Base-by-base conservation (phyloP, 768 basidiomycete species). In the Suillus bovinus region DNA sequence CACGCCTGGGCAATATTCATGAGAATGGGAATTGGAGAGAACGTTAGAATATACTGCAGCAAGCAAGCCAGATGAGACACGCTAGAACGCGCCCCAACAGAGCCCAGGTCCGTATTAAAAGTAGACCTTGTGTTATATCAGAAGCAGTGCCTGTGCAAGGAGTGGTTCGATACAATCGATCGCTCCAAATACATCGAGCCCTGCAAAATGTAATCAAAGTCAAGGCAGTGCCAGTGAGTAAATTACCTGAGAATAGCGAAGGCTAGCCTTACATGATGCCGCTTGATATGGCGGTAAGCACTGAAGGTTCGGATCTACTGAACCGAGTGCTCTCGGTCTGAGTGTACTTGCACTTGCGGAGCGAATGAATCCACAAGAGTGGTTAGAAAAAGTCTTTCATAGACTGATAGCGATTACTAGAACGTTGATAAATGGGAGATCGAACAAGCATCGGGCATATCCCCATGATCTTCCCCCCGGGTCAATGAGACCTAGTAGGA, bases 71-170 rank as follows among this genome's bases (percentile, higher is more conserved):
- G 29, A 60, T 34, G 34, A 36, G 31, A 53, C 54, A 36, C 5
- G 22, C 46, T 36, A 27, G 17, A 38, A 60, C 53, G 13, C 20
- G 11, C 24, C 31, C 14, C 16, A 52, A 57, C 27, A 58, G 59
- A 57, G 58, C 55, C 59, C 34, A 60, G 6, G 22, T n/a, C 20
- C 59, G 34, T 38, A 60, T 54, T 38, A 60, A 56, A 34, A 60
- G 49, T 52, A 27, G 34, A 53, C 17, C 31, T 54, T 36, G 33
- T 24, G 10, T 11, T 17, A 56, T 39, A 24, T 56, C 5, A 29
- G 29, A 52, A 56, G 38, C 38, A 29, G 38, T 56, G 55, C 24
- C 27, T n/a, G n/a, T n/a, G n/a, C n/a, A n/a, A 29, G 38, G 7
- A 54, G 33, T 20, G 36, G 24, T 24, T 27, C 38, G 36, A 39